Percentiles rank a stretch among this genome's conserved stretches.
Evolutionary conservation across 371 early-diverging fungal genomes (phyloP).

Genomic region (Apophysomyces variabilis): DNA sequence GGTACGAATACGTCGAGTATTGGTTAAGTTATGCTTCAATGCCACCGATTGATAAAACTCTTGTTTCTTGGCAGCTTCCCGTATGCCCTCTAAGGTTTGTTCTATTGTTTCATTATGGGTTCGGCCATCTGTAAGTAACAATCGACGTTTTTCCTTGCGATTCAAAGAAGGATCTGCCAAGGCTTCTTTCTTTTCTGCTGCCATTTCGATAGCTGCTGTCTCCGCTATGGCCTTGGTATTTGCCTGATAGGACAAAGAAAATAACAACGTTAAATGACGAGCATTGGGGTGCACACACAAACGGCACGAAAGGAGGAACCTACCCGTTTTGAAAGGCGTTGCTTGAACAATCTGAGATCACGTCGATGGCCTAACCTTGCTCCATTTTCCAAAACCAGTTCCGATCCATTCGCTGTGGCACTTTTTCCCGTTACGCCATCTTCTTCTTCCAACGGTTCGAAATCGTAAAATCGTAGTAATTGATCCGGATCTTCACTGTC

Average conservation of each 20-base stretch:
- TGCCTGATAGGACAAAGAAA: not conserved
- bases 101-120: conserved; percentile 1
- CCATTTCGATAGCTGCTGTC: not conserved
- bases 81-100: conserved; percentile 20
- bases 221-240: not conserved
- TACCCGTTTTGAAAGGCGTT: conserved; percentile 48
- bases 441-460: conserved; percentile 45
- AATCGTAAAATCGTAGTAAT: conserved; percentile 91
- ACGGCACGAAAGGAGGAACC: not conserved
- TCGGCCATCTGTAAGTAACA: conserved; percentile 18
- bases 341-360: conserved; percentile 80
- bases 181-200: conserved; percentile 19
- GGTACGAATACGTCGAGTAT: conserved; percentile 19
- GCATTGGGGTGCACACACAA: too few species aligned
- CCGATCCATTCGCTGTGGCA: conserved; percentile 55
- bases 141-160: conserved; percentile 21
- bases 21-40: conserved; percentile 19
- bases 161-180: conserved; percentile 15
- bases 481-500: conserved; percentile 87
- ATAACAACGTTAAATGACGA: too few species aligned
- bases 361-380: conserved; percentile 82
- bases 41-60: conserved; percentile 18
- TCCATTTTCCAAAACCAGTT: conserved; percentile 84
- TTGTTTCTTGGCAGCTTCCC: conserved; percentile 14
- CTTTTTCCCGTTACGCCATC: conserved; percentile 40